Evolutionary conservation across 2,329 filamentous ascomycete genomes (phyloP).

Genomic region (Alternaria sp.): DNA sequence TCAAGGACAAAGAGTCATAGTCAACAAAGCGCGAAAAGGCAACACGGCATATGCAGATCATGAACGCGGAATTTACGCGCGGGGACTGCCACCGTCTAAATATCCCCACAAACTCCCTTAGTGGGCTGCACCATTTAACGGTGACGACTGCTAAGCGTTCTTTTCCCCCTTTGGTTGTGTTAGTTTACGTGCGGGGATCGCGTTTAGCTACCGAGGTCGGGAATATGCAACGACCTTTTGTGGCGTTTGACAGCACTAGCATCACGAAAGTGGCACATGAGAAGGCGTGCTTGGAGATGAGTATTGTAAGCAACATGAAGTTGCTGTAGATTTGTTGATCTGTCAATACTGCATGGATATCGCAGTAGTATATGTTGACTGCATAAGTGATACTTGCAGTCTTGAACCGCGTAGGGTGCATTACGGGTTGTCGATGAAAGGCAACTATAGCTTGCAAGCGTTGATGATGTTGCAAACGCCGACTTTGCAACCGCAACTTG

Average conservation of each 20-base stretch:
- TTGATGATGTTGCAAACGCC: not conserved
- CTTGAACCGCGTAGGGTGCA: not conserved
- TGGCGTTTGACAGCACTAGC: not conserved
- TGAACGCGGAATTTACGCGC: not conserved
- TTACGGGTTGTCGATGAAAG: not conserved
- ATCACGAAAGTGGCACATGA: slow-evolving; percentile 1
- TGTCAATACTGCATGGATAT: not conserved
- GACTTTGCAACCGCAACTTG: not conserved
- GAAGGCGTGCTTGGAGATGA: not conserved
- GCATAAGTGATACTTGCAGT: not conserved
- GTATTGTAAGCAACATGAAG: not conserved
- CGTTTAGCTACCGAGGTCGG: slow-evolving; percentile 36
- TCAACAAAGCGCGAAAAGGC: not conserved
- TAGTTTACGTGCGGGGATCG: slow-evolving; percentile 32
- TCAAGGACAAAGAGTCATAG: not conserved
- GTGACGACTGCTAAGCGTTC: slow-evolving; percentile 37
- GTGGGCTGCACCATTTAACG: slow-evolving; percentile 15
- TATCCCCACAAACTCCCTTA: slow-evolving; percentile 3
- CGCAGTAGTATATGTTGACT: not conserved
- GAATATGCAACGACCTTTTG: slow-evolving; percentile 4
- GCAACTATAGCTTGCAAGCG: not conserved
- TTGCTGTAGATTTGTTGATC: not conserved
- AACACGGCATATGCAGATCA: not conserved
- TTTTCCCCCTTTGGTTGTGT: slow-evolving; percentile 12
- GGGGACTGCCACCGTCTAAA: slow-evolving; percentile 7